Conservation (phyloP, 2,329 filamentous ascomycete species). For the Helotiales sp. region DNA sequence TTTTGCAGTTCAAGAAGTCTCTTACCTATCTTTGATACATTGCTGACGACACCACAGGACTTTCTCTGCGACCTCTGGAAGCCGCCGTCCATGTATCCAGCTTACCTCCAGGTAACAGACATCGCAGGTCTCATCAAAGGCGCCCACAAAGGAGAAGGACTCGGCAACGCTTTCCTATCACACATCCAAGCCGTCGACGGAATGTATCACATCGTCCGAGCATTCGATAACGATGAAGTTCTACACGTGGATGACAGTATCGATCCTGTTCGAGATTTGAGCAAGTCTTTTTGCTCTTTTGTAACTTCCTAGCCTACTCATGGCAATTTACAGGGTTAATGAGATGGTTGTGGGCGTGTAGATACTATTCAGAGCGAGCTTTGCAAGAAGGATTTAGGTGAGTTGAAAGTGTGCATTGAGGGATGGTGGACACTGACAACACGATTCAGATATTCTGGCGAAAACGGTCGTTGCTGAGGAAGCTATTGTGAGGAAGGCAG, state of each 20-base stretch:
- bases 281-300: conserved; percentile 31
- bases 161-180: conserved; percentile 46
- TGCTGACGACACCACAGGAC: conserved; percentile 34
- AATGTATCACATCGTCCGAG: conserved; percentile 47
- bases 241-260: conserved; percentile 48
- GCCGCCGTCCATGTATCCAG: conserved; percentile 46
- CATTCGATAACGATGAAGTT: conserved; percentile 47
- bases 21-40: too few species aligned
- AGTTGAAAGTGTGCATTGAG: not conserved
- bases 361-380: conserved; percentile 42
- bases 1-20: too few species aligned
- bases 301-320: not conserved
- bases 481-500: conserved; percentile 42
- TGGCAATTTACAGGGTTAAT: conserved; percentile 4
- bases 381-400: conserved; percentile 43
- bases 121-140: conserved; percentile 48
- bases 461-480: conserved; percentile 43
- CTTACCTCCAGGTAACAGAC: conserved; percentile 45
- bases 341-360: conserved; percentile 21
- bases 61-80: conserved; percentile 48
- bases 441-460: conserved; percentile 38
- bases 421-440: not conserved
- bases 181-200: conserved; percentile 48
- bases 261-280: conserved; percentile 44
- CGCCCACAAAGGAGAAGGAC: conserved; percentile 44